Percentiles rank a stretch among this genome's conserved stretches.
These are phyloP conservation scores for Dissophora ornata DNA, from an alignment of 192 early-diverging fungal species.

Conservation along the genomic window DNA sequence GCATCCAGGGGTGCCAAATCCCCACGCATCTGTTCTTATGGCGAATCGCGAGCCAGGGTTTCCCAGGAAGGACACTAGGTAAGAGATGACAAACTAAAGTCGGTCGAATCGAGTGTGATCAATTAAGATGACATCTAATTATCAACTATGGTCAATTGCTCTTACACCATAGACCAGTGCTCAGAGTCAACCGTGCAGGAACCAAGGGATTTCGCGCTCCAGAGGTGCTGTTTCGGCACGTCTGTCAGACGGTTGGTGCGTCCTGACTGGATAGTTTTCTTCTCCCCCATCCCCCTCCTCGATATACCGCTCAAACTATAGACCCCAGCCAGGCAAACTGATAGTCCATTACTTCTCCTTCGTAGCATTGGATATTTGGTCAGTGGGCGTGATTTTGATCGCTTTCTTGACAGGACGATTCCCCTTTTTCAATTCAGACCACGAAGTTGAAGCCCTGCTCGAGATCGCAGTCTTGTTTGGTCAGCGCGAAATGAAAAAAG, in stretches of 20 bases:
- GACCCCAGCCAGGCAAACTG: neutral
- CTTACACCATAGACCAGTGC: slow-evolving; percentile 63
- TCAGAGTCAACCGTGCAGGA: slow-evolving; percentile 87
- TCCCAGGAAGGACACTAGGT: slow-evolving; percentile 66
- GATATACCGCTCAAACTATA: too few species aligned
- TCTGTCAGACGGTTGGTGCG: slow-evolving; percentile 80
- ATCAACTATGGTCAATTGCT: too few species aligned
- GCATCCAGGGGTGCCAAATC: neutral
- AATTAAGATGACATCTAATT: too few species aligned
- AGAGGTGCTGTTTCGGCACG: slow-evolving; percentile 87
- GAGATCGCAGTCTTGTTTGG: slow-evolving; percentile 89
- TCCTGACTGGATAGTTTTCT: neutral
- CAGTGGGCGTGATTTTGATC: slow-evolving; percentile 88
- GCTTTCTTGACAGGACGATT: slow-evolving; percentile 83
- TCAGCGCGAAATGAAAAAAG: slow-evolving; percentile 74
- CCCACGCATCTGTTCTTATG: neutral
- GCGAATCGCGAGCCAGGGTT: slow-evolving; percentile 54
- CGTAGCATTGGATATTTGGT: slow-evolving; percentile 90
- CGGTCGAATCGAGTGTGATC: too few species aligned
- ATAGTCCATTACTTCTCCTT: neutral
- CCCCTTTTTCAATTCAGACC: slow-evolving; percentile 90
- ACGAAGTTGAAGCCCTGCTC: slow-evolving; percentile 87
- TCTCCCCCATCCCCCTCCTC: too few species aligned
- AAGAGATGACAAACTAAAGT: too few species aligned
- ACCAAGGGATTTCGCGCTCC: slow-evolving; percentile 95